phyloP scores from a whole-genome alignment of 2,329 filamentous ascomycete species.

The Stemphylium lycopersici region DNA sequence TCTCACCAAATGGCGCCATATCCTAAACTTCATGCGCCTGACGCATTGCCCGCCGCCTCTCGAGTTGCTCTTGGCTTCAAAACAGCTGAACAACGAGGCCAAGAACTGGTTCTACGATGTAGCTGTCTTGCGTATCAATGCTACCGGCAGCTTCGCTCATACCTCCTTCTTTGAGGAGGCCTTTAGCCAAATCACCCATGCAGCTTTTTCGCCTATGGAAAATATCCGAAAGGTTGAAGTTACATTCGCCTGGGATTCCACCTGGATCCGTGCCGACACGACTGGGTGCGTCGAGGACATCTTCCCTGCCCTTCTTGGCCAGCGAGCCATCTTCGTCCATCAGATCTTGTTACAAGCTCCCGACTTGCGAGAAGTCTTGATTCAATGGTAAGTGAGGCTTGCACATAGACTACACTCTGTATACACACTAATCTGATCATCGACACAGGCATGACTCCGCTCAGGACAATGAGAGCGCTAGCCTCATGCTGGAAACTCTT shows the following conservation, averaged over 20 bases:
- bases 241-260: slow-evolving; percentile 43
- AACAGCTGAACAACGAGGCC: slow-evolving; percentile 37
- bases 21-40: slow-evolving; percentile 43
- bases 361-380: slow-evolving; percentile 29
- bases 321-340: slow-evolving; percentile 32
- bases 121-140: slow-evolving; percentile 35
- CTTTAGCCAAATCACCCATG: slow-evolving; percentile 34
- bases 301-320: slow-evolving; percentile 35
- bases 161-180: slow-evolving; percentile 41
- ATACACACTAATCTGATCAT: background rate
- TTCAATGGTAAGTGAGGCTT: slow-evolving; percentile 31
- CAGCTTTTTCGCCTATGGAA: slow-evolving; percentile 43
- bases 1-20: slow-evolving; percentile 41
- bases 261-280: slow-evolving; percentile 35
- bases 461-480: slow-evolving; percentile 27
- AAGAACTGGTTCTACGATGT: slow-evolving; percentile 45
- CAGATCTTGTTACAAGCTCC: slow-evolving; percentile 35
- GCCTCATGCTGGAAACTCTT: slow-evolving; percentile 32
- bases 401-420: background rate
- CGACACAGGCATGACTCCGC: slow-evolving; percentile 37
- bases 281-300: slow-evolving; percentile 27
- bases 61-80: slow-evolving; percentile 38
- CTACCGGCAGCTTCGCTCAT: slow-evolving; percentile 44
- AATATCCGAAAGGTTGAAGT: slow-evolving; percentile 42
- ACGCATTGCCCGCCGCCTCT: slow-evolving; percentile 39